A percentile compares a stretch with the other conserved stretches of the same genome.
phyloP scores from a whole-genome alignment of 2,329 filamentous ascomycete genomes.

The Chalara sp. region DNA sequence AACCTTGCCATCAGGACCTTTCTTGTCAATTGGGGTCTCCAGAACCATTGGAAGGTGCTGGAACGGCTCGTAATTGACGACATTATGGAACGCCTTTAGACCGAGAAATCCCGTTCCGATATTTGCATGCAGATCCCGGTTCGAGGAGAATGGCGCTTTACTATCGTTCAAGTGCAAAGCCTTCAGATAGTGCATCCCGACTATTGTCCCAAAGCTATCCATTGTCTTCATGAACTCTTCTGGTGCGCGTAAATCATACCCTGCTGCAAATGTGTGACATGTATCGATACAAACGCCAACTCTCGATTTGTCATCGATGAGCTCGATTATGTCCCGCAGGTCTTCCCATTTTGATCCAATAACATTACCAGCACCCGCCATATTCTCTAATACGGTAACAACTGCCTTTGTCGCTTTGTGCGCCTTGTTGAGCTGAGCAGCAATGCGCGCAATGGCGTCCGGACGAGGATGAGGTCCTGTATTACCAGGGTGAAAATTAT shows the following conservation, averaged over 20 bases:
- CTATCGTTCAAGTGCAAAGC: conserved; percentile 93
- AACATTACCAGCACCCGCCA: conserved; percentile 85
- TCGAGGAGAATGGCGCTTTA: conserved; percentile 77
- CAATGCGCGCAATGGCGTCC: conserved; percentile 72
- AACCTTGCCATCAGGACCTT: conserved; percentile 56
- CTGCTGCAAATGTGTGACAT: conserved; percentile 91
- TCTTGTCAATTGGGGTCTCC: conserved; percentile 85
- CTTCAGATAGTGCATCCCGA: conserved; percentile 73
- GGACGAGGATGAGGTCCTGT: conserved; percentile 60
- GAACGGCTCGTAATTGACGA: conserved; percentile 78
- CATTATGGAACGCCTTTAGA: conserved; percentile 79
- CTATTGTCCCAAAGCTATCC: conserved; percentile 65
- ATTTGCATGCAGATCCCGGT: conserved; percentile 88
- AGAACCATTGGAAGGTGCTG: conserved; percentile 82
- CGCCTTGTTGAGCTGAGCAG: conserved; percentile 73
- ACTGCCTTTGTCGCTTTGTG: conserved; percentile 71
- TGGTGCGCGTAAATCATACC: conserved; percentile 79
- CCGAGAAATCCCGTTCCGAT: conserved; percentile 94
- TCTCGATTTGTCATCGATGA: conserved; percentile 72
- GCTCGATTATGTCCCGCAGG: conserved; percentile 73
- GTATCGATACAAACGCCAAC: conserved; percentile 96
- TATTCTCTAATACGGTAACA: conserved; percentile 85
- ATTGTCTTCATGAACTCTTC: conserved; percentile 68
- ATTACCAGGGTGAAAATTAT: conserved; percentile 96
- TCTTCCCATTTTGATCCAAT: conserved; percentile 84